Evolutionary conservation across 805 yeast species (phyloP).

Genomic region (Lipomyces lipofer): DNA sequence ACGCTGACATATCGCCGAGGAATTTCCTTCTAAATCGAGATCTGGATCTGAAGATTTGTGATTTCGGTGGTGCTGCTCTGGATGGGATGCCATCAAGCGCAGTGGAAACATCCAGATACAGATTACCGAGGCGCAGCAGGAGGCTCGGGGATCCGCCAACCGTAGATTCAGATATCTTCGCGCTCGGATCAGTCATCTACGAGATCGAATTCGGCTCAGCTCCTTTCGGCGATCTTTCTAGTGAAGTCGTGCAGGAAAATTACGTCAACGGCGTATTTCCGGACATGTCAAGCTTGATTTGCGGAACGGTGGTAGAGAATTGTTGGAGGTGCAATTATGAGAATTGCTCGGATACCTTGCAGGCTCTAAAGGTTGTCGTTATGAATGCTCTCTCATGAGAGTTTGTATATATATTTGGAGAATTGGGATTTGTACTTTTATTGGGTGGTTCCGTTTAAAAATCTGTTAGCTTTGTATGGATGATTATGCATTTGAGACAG

Average conservation of each 20-base stretch:
- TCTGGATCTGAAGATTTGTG: neutral
- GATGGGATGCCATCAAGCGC: neutral
- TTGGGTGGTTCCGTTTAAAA: too few species aligned
- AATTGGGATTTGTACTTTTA: too few species aligned
- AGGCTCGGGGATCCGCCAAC: neutral
- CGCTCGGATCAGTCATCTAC: neutral
- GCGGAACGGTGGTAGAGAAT: neutral
- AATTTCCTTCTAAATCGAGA: neutral
- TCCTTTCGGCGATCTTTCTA: neutral
- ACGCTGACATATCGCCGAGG: neutral
- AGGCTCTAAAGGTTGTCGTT: neutral
- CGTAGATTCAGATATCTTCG: conserved; percentile 1
- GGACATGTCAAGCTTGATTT: neutral
- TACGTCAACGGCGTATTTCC: neutral
- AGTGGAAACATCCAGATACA: neutral
- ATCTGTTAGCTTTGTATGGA: too few species aligned
- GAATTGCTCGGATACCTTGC: neutral
- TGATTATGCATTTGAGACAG: too few species aligned
- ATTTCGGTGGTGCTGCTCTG: neutral
- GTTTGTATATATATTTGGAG: too few species aligned
- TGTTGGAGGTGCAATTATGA: neutral
- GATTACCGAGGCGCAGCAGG: neutral
- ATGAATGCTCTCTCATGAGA: too few species aligned
- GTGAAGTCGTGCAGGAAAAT: neutral
- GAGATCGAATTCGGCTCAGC: neutral